Evolutionary conservation across 2,329 filamentous ascomycete species (phyloP).

Genomic region (Microsporum canis): DNA sequence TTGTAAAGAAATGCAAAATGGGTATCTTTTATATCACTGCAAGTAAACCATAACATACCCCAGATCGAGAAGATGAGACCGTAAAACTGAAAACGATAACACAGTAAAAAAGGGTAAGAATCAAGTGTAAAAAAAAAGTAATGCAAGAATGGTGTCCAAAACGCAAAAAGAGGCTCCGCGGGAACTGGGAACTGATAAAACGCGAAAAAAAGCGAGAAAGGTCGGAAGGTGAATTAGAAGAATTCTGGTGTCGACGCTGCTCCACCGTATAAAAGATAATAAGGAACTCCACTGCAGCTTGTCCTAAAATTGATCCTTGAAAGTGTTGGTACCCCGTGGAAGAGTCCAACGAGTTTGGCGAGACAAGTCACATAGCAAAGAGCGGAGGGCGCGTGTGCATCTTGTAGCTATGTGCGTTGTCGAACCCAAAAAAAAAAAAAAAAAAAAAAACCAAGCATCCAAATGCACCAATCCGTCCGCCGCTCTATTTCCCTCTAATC

Average conservation of each 20-base stretch:
- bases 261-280: background rate
- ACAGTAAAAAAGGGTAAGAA: background rate
- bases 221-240: background rate
- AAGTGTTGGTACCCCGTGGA: background rate
- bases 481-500: slow-evolving; percentile 11
- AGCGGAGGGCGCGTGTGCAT: background rate
- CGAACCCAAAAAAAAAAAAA: background rate
- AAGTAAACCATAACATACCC: slow-evolving; percentile 3
- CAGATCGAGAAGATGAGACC: background rate
- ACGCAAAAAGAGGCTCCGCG: background rate
- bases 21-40: slow-evolving; percentile 3
- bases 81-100: background rate
- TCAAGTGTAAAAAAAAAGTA: background rate
- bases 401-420: no score
- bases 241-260: background rate
- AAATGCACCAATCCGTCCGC: slow-evolving; percentile 9
- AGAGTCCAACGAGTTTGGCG: background rate
- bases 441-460: slow-evolving; percentile 2
- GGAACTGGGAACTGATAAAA: background rate
- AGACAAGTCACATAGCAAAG: background rate
- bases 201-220: background rate
- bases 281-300: background rate
- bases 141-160: background rate
- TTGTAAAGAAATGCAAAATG: background rate
- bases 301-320: background rate